phyloP scores from a whole-genome alignment of 2,329 filamentous ascomycete genomes.

The Botrytis galanthina region DNA sequence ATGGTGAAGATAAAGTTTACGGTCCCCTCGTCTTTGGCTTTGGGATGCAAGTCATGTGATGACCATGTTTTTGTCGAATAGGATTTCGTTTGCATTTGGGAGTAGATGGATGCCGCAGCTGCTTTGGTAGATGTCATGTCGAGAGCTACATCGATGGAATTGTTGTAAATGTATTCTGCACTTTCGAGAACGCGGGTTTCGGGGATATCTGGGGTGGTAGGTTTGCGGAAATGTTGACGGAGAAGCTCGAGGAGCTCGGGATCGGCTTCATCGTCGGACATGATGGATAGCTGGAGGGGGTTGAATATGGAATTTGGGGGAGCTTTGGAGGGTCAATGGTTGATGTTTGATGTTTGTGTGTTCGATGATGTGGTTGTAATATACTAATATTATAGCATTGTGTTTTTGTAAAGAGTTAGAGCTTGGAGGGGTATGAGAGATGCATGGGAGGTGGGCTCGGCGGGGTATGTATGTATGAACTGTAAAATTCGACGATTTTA shows the following conservation, averaged over 20 bases:
- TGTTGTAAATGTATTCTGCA: slow-evolving; percentile 85
- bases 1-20: slow-evolving; percentile 95
- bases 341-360: background rate
- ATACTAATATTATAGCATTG: background rate
- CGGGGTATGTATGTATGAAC: background rate
- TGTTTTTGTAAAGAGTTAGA: background rate
- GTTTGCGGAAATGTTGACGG: slow-evolving; percentile 70
- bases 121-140: slow-evolving; percentile 79
- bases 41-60: slow-evolving; percentile 85
- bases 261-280: slow-evolving; percentile 92
- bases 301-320: background rate
- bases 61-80: slow-evolving; percentile 88
- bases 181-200: slow-evolving; percentile 80
- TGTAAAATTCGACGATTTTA: background rate
- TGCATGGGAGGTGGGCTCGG: background rate
- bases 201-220: slow-evolving; percentile 53
- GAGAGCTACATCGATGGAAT: slow-evolving; percentile 87
- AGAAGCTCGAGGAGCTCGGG: slow-evolving; percentile 83
- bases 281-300: slow-evolving; percentile 42
- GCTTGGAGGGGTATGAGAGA: background rate
- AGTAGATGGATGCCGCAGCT: slow-evolving; percentile 76
- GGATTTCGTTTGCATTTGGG: slow-evolving; percentile 75
- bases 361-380: background rate
- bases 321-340: background rate
- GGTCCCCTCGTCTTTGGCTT: slow-evolving; percentile 72